These are phyloP conservation scores for Elsinoe necatrix DNA, from an alignment of 2,329 filamentous ascomycete genomes.

Conservation along the genomic window DNA sequence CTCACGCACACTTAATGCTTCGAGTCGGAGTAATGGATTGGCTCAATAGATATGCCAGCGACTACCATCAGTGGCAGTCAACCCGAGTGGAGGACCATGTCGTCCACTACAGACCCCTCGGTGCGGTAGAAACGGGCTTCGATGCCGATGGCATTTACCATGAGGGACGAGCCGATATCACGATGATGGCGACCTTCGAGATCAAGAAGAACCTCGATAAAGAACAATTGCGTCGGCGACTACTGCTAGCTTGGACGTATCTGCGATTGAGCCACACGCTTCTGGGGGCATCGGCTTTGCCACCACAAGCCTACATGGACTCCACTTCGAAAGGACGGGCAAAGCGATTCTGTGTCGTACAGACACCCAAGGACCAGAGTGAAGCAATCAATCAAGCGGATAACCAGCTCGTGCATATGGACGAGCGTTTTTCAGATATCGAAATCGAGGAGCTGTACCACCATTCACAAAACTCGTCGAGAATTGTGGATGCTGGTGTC, in stretches of 20 bases:
- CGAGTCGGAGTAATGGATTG: conserved; percentile 26
- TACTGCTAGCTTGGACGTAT: conserved; percentile 17
- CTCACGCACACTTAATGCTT: neutral
- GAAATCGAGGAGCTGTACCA: conserved; percentile 30
- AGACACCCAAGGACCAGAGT: conserved; percentile 24
- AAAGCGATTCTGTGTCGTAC: conserved; percentile 30
- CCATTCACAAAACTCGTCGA: conserved; percentile 35
- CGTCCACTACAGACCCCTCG: conserved; percentile 32
- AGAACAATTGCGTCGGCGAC: conserved; percentile 23
- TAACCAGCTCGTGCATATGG: conserved; percentile 31
- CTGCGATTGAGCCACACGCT: conserved; percentile 18
- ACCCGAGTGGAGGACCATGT: conserved; percentile 19
- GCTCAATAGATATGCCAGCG: conserved; percentile 34
- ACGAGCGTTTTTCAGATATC: conserved; percentile 28
- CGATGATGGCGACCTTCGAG: conserved; percentile 31
- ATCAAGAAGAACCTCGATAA: conserved; percentile 27
- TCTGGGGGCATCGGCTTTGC: conserved; percentile 19
- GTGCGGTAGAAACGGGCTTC: conserved; percentile 38
- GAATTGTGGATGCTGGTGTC: conserved; percentile 32
- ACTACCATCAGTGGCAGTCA: conserved; percentile 32
- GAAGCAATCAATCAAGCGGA: conserved; percentile 28
- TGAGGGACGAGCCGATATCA: conserved; percentile 40
- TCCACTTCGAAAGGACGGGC: conserved; percentile 13
- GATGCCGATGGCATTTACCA: conserved; percentile 37
- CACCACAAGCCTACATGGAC: conserved; percentile 19